Conservation (phyloP, 2,329 filamentous ascomycete species). For the Ascochyta clinopodiicola region DNA sequence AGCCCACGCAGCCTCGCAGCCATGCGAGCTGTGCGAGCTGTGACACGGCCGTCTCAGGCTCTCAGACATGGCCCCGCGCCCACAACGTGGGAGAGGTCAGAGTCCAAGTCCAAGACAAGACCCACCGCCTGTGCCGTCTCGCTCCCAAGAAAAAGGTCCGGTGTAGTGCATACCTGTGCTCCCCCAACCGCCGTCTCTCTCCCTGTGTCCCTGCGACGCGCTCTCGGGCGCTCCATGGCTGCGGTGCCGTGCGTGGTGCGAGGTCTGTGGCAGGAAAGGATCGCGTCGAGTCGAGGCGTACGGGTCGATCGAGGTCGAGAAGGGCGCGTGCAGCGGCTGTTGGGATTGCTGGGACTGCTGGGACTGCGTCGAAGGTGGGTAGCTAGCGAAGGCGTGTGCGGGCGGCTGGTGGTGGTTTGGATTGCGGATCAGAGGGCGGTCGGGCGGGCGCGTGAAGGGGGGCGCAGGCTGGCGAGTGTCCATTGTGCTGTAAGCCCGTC, state of each 20-base stretch:
- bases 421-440: conserved; percentile 60
- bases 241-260: conserved; percentile 47
- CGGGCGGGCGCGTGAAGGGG: conserved; percentile 47
- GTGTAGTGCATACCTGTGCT: conserved; percentile 45
- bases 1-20: not conserved
- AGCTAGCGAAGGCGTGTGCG: conserved; percentile 40
- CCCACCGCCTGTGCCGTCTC: not conserved
- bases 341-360: conserved; percentile 32
- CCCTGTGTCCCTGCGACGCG: conserved; percentile 33
- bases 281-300: conserved; percentile 56
- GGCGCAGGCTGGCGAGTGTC: conserved; percentile 49
- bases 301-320: conserved; percentile 50
- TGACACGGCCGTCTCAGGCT: conserved; percentile 15
- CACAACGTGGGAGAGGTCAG: conserved; percentile 1
- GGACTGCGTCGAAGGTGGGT: conserved; percentile 43
- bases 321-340: conserved; percentile 54
- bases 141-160: conserved; percentile 13
- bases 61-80: conserved; percentile 13
- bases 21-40: conserved; percentile 3
- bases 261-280: conserved; percentile 51
- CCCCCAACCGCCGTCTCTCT: conserved; percentile 45
- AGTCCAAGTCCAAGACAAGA: conserved; percentile 12
- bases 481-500: conserved; percentile 34
- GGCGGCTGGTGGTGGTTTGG: conserved; percentile 57
- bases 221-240: conserved; percentile 49